Evolutionary conservation across 2,329 filamentous ascomycete genomes (phyloP).

Genomic region (Ophiostoma angusticollis): DNA sequence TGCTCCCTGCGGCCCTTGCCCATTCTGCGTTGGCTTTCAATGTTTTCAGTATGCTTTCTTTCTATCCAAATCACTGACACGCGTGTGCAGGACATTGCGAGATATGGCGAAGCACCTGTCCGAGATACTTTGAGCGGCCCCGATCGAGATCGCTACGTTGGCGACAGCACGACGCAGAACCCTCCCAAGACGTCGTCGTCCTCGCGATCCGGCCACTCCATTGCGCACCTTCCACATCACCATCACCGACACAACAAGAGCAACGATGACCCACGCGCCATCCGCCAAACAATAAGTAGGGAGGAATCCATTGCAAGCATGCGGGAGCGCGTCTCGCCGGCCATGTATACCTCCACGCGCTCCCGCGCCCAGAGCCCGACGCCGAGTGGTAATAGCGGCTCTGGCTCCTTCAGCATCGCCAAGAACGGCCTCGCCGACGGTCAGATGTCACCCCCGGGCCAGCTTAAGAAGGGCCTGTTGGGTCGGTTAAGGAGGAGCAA

Average conservation of each 20-base stretch:
- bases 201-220: slow-evolving; percentile 43
- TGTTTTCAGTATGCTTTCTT: neutral
- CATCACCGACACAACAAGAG: slow-evolving; percentile 52
- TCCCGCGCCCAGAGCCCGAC: slow-evolving; percentile 69
- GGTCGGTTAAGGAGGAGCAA: slow-evolving; percentile 42
- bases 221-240: slow-evolving; percentile 52
- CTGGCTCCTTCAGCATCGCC: slow-evolving; percentile 24
- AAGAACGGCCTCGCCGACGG: slow-evolving; percentile 37
- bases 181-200: slow-evolving; percentile 52
- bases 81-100: slow-evolving; percentile 51
- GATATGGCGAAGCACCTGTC: slow-evolving; percentile 67
- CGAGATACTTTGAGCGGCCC: slow-evolving; percentile 55
- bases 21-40: neutral
- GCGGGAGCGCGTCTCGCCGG: slow-evolving; percentile 34
- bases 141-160: slow-evolving; percentile 54
- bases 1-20: neutral
- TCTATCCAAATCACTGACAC: neutral
- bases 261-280: slow-evolving; percentile 50
- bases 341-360: slow-evolving; percentile 29
- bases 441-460: slow-evolving; percentile 43
- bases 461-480: slow-evolving; percentile 38
- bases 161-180: slow-evolving; percentile 33
- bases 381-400: slow-evolving; percentile 54
- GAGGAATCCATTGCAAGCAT: slow-evolving; percentile 54
- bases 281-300: slow-evolving; percentile 61